phyloP scores from a whole-genome alignment of 2,329 filamentous ascomycete genomes.

The Botrytis paeoniae region DNA sequence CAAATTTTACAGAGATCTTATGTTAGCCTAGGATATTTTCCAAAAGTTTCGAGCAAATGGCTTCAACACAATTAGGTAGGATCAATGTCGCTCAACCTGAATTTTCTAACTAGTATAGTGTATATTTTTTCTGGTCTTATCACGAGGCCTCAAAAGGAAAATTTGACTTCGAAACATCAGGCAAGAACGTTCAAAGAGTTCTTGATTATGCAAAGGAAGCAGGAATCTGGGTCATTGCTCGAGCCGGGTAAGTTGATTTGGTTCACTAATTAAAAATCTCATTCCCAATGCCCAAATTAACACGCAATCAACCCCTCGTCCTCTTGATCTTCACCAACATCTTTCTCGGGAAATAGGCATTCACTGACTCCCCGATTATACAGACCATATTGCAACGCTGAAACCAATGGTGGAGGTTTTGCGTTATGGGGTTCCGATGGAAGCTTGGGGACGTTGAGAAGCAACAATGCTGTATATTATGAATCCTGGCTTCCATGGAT shows the following conservation, averaged over 20 bases:
- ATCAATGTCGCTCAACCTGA: neutral
- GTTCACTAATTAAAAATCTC: neutral
- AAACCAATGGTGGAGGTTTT: constrained; percentile 48
- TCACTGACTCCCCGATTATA: neutral
- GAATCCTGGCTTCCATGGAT: constrained; percentile 49
- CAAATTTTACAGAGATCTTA: constrained; percentile 7
- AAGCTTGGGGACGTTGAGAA: constrained; percentile 44
- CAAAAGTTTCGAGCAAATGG: constrained; percentile 53
- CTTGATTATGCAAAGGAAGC: constrained; percentile 51
- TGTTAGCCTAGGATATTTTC: constrained; percentile 47
- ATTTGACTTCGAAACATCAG: constrained; percentile 50
- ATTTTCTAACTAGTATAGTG: constrained; percentile 29
- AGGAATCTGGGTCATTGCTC: constrained; percentile 50
- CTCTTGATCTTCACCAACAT: neutral
- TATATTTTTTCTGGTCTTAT: constrained; percentile 52
- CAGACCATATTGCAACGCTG: constrained; percentile 49
- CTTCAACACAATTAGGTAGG: constrained; percentile 48
- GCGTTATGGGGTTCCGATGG: constrained; percentile 48
- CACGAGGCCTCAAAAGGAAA: constrained; percentile 44
- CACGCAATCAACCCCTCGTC: neutral
- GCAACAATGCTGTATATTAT: constrained; percentile 45
- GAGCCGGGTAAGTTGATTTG: constrained; percentile 41
- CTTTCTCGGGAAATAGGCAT: neutral
- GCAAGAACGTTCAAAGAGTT: constrained; percentile 49
- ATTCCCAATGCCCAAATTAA: neutral